These are phyloP conservation scores for Stephanodiscus triporus DNA, from an alignment of 108 stramenopile genomes.

Conservation along the genomic window DNA sequence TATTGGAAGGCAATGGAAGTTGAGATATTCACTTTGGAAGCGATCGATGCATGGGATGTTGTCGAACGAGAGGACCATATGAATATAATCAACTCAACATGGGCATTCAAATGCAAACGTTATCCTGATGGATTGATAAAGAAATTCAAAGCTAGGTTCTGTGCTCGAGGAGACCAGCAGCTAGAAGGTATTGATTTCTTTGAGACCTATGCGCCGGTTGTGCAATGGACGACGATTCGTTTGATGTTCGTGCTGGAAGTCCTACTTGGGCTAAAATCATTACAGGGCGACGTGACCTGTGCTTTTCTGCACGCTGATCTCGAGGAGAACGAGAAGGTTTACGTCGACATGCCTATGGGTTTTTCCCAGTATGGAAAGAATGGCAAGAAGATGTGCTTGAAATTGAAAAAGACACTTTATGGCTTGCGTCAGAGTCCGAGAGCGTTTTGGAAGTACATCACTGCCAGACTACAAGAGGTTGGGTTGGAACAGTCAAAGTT, in stretches of 20 bases:
- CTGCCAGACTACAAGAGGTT: neutral
- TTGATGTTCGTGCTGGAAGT: constrained; percentile 31
- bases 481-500: neutral
- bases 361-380: constrained; percentile 34
- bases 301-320: constrained; percentile 54
- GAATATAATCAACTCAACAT: neutral
- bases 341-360: constrained; percentile 15
- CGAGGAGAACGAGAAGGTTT: constrained; percentile 13
- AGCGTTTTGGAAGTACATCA: constrained; percentile 28
- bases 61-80: neutral
- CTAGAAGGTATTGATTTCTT: constrained; percentile 59
- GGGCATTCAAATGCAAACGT: constrained; percentile 47
- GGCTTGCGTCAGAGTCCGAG: constrained; percentile 21
- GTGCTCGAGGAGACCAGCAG: constrained; percentile 61
- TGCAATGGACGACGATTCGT: constrained; percentile 52
- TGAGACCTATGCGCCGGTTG: constrained; percentile 56
- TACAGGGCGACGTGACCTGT: constrained; percentile 45
- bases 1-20: constrained; percentile 3
- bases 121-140: constrained; percentile 42
- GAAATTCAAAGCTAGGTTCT: constrained; percentile 65
- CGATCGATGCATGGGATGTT: neutral
- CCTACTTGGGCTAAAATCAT: constrained; percentile 32
- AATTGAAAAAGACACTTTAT: constrained; percentile 42
- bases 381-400: constrained; percentile 1
- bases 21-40: constrained; percentile 1